Evolutionary conservation across 805 yeast genomes (phyloP).

Genomic region (Sugiyamaella qingdaonensis): DNA sequence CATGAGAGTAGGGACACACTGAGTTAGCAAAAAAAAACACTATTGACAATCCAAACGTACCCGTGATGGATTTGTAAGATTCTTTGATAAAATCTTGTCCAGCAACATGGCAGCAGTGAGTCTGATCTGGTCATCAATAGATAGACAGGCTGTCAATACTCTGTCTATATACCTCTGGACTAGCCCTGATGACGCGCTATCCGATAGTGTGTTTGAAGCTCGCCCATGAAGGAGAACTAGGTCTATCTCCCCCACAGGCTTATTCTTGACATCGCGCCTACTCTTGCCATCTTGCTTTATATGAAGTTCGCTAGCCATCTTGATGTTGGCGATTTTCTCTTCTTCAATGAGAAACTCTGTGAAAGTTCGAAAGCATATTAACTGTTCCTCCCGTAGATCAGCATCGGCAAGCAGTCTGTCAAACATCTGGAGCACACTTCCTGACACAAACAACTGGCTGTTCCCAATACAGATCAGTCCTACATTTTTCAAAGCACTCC

Average conservation of each 20-base stretch:
- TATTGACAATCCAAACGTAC: conserved; percentile 31
- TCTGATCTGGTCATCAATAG: conserved; percentile 45
- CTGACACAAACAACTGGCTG: conserved; percentile 62
- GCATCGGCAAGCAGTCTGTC: conserved; percentile 46
- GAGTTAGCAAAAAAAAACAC: not conserved
- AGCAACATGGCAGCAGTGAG: conserved; percentile 51
- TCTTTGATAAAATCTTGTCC: conserved; percentile 53
- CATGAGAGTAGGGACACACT: conserved; percentile 54
- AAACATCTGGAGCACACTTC: conserved; percentile 47
- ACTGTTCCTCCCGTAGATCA: not conserved
- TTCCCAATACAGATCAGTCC: conserved; percentile 57
- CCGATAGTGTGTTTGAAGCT: conserved; percentile 47
- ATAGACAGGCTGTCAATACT: conserved; percentile 48
- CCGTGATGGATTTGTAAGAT: conserved; percentile 70
- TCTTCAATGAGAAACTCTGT: conserved; percentile 52
- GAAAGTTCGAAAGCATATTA: conserved; percentile 52
- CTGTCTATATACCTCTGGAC: conserved; percentile 55
- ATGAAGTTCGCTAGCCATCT: conserved; percentile 2
- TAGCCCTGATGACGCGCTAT: conserved; percentile 70
- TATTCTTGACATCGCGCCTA: conserved; percentile 11
- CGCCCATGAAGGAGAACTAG: conserved; percentile 53
- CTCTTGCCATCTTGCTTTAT: conserved; percentile 47
- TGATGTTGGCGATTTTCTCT: conserved; percentile 21
- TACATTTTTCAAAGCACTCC: conserved; percentile 54
- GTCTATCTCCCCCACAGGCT: conserved; percentile 31